Evolutionary conservation across 148 eudicot genomes (phyloP).

Genomic region (Amaranthus palmeri): DNA sequence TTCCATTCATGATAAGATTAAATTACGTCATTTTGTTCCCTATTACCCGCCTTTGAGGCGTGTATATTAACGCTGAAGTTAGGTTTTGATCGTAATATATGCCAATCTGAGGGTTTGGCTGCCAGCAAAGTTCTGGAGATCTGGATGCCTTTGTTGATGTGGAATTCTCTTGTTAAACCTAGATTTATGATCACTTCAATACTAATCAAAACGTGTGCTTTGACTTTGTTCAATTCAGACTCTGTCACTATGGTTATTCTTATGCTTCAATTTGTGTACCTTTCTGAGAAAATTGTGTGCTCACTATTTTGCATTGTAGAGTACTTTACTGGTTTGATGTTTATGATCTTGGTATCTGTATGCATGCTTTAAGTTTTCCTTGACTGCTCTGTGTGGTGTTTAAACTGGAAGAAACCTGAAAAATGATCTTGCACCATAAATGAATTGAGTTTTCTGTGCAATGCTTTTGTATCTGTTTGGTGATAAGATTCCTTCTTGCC

Average conservation of each 20-base stretch:
- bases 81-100: background rate
- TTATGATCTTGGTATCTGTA: background rate
- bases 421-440: too few species aligned
- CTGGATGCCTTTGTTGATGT: background rate
- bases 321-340: background rate
- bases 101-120: background rate
- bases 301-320: background rate
- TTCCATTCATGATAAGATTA: background rate
- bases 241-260: background rate
- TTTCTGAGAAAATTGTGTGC: background rate
- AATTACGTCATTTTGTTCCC: background rate
- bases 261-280: background rate
- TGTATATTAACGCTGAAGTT: background rate
- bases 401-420: background rate
- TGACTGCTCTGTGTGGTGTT: background rate
- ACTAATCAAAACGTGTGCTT: too few species aligned
- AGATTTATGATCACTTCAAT: too few species aligned
- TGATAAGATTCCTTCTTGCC: background rate
- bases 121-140: background rate
- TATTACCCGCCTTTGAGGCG: background rate
- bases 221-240: background rate
- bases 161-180: too few species aligned
- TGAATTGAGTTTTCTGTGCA: background rate
- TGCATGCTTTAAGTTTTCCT: background rate
- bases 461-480: conserved; percentile 5